These are phyloP conservation scores for Xylaria venustula DNA, from an alignment of 495 filamentous ascomycete species.

Conservation along the genomic window DNA sequence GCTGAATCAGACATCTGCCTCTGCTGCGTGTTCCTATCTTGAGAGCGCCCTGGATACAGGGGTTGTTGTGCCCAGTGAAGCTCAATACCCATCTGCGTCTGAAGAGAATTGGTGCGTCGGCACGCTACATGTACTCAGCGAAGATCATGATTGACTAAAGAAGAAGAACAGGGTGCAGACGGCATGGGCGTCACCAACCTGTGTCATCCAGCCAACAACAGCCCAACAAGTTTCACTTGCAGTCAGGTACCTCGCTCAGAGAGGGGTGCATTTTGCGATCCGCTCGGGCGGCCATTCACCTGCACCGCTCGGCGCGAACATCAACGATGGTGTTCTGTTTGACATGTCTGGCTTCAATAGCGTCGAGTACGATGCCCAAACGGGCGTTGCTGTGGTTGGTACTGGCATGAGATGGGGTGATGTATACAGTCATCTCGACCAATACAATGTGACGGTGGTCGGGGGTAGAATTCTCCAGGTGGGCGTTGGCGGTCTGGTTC, in stretches of 20 bases:
- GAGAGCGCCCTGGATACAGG: not conserved
- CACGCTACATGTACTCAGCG: not conserved
- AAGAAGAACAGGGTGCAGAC: conserved; percentile 23
- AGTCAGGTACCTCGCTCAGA: conserved; percentile 22
- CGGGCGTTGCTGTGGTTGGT: conserved; percentile 42
- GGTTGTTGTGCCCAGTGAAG: not conserved
- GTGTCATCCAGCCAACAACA: conserved; percentile 41
- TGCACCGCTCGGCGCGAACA: conserved; percentile 48
- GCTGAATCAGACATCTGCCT: not conserved
- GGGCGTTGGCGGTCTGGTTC: conserved; percentile 44
- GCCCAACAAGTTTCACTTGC: conserved; percentile 30
- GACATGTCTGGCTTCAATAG: conserved; percentile 45
- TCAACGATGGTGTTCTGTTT: conserved; percentile 51
- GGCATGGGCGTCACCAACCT: conserved; percentile 37
- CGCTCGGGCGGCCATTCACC: conserved; percentile 52
- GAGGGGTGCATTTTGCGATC: conserved; percentile 43
- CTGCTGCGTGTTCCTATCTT: conserved; percentile 8
- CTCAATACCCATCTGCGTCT: not conserved
- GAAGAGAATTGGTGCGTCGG: conserved; percentile 17
- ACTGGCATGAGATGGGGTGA: conserved; percentile 49
- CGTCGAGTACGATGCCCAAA: conserved; percentile 43
- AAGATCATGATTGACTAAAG: not conserved
- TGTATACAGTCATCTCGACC: conserved; percentile 47
- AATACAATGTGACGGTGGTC: conserved; percentile 41
- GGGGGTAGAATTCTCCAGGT: conserved; percentile 49